Evolutionary conservation across 1,284 basidiomycete species (phyloP).

Genomic region (Laetiporus sulphureus): DNA sequence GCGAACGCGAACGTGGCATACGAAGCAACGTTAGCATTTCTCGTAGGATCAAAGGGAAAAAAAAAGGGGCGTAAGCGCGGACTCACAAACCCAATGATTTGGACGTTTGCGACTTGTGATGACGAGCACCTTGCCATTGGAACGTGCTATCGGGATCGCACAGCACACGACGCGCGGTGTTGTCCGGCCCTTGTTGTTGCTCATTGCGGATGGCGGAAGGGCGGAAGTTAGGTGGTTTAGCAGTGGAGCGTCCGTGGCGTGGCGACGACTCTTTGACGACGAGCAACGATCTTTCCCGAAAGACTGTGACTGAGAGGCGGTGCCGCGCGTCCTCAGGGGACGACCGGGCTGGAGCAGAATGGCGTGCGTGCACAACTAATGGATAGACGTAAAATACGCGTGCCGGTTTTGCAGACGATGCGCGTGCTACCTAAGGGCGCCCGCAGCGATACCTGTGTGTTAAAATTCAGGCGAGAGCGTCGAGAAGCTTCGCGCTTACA

Average conservation of each 20-base stretch:
- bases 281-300: neutral
- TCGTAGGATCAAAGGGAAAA: too few species aligned
- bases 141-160: slow-evolving; percentile 70
- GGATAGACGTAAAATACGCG: slow-evolving; percentile 3
- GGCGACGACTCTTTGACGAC: too few species aligned
- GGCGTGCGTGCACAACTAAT: neutral
- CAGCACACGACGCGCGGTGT: slow-evolving; percentile 80
- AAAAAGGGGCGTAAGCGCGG: too few species aligned
- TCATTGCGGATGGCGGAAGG: slow-evolving; percentile 37
- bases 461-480: too few species aligned
- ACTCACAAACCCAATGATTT: slow-evolving; percentile 81
- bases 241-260: slow-evolving; percentile 11
- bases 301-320: neutral
- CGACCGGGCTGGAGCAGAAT: neutral
- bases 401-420: too few species aligned
- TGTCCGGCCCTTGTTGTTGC: slow-evolving; percentile 62
- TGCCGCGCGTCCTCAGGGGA: neutral
- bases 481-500: slow-evolving; percentile 14
- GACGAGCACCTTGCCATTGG: slow-evolving; percentile 68
- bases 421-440: too few species aligned
- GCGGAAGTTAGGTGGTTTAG: slow-evolving; percentile 13
- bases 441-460: too few species aligned
- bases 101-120: slow-evolving; percentile 76
- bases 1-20: slow-evolving; percentile 1
- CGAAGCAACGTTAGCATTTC: too few species aligned